Evolutionary conservation across 768 basidiomycete genomes (phyloP), one percentile per base, ranked within the genome.

Genomic region (Suillus subalutaceus): DNA sequence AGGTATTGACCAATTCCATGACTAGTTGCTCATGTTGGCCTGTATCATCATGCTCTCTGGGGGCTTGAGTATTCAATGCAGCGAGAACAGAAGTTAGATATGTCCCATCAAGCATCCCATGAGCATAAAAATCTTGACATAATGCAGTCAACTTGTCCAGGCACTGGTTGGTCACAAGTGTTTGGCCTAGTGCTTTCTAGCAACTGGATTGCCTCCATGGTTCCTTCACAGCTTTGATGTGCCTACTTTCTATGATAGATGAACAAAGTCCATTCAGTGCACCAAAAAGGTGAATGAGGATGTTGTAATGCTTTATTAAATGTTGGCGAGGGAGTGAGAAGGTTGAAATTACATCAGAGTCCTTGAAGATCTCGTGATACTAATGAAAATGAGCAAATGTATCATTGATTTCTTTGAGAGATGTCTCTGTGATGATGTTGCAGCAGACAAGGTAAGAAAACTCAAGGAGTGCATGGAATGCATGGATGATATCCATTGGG

Each of bases 181-280:
- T 72, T 56, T 72, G 69, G 15, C 56, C 40, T 8, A 68, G 57
- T 8, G 67, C 59, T 10, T 65, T 43, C 32, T 61, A 61, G 10
- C 18, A 23, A 50, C 52, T 70, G 3, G 79, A 79, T 3, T 67
- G 67, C 3, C 72, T 70, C 69, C 72, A 79, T 2, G 78, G 79
- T 53, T 77, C 55, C 62, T 80, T 80, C 6, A 80, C 77, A 16
- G 77, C 78, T 30, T 77, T 73, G 63, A 79, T 80, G 59, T 78
- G 79, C 62, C 76, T 76, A 0, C 73, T 74, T 55, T 80, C 77
- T 0, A 77, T 80, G 23, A 79, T 79, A 20, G 77, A 80, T 0
- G 74, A 76, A 63, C 79, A 78, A 7, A 79, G 72, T 3, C 78
- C 77, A 60, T 78, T 78, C 3, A 72, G 79, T 4, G 76, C 70